Conservation (phyloP, 2,329 filamentous ascomycete genomes). For the Penicillium sumatraense region DNA sequence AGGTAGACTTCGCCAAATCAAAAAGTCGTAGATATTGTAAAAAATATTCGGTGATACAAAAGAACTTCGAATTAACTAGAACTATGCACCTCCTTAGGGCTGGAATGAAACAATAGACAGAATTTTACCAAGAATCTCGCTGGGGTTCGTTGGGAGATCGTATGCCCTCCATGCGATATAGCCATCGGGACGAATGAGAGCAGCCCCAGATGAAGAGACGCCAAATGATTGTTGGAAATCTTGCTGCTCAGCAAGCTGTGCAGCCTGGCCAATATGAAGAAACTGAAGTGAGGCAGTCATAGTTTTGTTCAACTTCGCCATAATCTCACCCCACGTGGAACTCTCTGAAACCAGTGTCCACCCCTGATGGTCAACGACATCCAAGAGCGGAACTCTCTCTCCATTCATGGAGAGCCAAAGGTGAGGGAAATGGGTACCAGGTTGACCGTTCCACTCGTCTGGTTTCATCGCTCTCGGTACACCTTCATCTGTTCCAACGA, state of each 20-base stretch:
- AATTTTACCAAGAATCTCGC: neutral
- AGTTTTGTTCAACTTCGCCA: constrained; percentile 16
- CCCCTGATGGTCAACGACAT: constrained; percentile 28
- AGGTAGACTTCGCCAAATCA: no score
- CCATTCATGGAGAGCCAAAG: constrained; percentile 32
- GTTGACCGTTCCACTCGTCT: constrained; percentile 30
- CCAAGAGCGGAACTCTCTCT: constrained; percentile 34
- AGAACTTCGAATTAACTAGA: no score
- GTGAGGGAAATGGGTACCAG: constrained; percentile 40
- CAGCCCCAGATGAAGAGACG: constrained; percentile 33
- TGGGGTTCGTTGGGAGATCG: neutral
- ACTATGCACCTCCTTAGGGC: no score
- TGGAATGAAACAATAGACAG: constrained; percentile 8
- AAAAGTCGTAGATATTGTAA: no score
- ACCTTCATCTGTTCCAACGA: constrained; percentile 12
- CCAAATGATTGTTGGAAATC: constrained; percentile 29
- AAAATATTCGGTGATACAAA: no score
- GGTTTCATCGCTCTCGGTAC: constrained; percentile 22
- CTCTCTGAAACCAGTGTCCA: constrained; percentile 35
- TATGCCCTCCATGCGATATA: constrained; percentile 38
- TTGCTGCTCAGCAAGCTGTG: constrained; percentile 5
- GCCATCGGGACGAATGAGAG: constrained; percentile 41
- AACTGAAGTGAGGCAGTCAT: constrained; percentile 8
- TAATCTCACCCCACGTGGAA: constrained; percentile 15
- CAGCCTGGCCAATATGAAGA: constrained; percentile 17